These are phyloP conservation scores for Psilocybe subaeruginosa DNA, from an alignment of 768 basidiomycete genomes.

Conservation along the genomic window DNA sequence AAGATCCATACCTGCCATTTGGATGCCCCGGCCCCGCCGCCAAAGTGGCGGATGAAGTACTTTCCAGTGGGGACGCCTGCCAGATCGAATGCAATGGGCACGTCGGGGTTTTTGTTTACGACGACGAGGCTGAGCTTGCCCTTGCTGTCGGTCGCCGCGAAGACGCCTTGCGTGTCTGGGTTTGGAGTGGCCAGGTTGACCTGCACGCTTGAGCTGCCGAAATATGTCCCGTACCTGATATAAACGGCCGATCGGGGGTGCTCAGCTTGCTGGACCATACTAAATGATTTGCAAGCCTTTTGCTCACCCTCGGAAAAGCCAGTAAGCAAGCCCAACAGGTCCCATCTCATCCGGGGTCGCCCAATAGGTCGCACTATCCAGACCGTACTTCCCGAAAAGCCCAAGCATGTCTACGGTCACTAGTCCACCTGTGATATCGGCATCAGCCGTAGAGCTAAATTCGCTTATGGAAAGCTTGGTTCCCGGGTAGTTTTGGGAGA, in stretches of 20 bases:
- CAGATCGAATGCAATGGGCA: constrained; percentile 41
- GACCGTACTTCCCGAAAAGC: constrained; percentile 48
- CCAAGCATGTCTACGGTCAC: constrained; percentile 53
- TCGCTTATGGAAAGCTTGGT: constrained; percentile 57
- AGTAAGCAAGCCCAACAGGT: constrained; percentile 54
- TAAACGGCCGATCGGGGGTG: not conserved
- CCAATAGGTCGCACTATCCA: constrained; percentile 62
- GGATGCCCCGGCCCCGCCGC: constrained; percentile 52
- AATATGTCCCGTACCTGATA: constrained; percentile 45
- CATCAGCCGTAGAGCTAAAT: constrained; percentile 50
- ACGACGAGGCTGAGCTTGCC: constrained; percentile 47
- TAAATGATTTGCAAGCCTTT: not conserved
- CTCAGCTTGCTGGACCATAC: not conserved
- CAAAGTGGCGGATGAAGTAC: constrained; percentile 61
- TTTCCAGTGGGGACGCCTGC: constrained; percentile 47
- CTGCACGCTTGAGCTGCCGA: constrained; percentile 46
- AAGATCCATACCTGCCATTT: constrained; percentile 51
- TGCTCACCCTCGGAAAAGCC: constrained; percentile 55
- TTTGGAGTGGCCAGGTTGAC: constrained; percentile 45
- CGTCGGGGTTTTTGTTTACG: constrained; percentile 52
- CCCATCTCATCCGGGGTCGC: constrained; percentile 46
- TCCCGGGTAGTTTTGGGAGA: constrained; percentile 54
- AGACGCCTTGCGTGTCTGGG: constrained; percentile 46
- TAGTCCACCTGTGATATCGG: constrained; percentile 58
- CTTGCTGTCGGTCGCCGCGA: constrained; percentile 41